Conservation (phyloP, 495 filamentous ascomycete genomes). For the Penicillium soppii region DNA sequence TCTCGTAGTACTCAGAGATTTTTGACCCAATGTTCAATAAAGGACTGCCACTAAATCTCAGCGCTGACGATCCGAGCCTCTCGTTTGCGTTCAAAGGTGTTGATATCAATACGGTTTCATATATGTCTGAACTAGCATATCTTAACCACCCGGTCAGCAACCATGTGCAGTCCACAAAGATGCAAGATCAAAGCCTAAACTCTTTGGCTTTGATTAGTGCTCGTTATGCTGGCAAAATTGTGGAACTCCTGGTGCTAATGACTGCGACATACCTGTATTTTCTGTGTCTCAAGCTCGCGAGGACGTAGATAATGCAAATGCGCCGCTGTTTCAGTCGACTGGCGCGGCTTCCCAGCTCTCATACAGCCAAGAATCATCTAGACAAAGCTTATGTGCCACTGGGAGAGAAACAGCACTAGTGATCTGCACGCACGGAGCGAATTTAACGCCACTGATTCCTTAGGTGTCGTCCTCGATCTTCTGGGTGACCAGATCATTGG, state of each 20-base stretch:
- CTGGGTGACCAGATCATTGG: not conserved
- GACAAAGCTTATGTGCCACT: not conserved
- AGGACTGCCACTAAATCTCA: constrained; percentile 60
- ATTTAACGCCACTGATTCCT: not conserved
- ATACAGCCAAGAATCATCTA: not conserved
- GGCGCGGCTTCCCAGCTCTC: not conserved
- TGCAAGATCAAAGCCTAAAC: constrained; percentile 60
- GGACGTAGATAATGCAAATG: not conserved
- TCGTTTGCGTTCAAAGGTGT: constrained; percentile 61
- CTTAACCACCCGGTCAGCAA: constrained; percentile 52
- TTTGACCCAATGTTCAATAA: constrained; percentile 57
- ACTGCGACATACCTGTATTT: no score
- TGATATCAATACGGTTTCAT: constrained; percentile 64
- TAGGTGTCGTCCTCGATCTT: not conserved
- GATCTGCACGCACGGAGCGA: not conserved
- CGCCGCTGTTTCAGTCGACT: not conserved
- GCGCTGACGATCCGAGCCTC: constrained; percentile 54
- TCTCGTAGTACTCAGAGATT: constrained; percentile 57
- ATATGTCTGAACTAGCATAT: constrained; percentile 57
- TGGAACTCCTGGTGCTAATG: no score
- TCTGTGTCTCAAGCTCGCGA: not conserved
- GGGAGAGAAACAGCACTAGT: not conserved
- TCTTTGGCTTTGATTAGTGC: no score
- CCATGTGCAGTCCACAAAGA: constrained; percentile 58
- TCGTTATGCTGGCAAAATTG: no score